Base-by-base conservation (phyloP, 129 eudicot species). In the Flaveria ramosissima region DNA sequence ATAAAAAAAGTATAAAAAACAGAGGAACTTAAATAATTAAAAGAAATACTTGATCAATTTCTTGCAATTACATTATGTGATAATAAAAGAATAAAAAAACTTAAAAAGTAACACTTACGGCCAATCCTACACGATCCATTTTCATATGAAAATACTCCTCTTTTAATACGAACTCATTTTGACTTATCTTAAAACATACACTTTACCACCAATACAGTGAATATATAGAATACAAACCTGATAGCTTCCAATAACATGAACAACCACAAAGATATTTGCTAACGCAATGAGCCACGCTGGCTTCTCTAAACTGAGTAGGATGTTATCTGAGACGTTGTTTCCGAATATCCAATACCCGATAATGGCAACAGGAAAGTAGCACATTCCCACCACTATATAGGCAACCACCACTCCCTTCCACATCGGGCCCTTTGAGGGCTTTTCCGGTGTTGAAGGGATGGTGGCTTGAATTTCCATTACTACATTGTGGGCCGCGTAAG, bases 351-450 rank as follows among this genome's bases (percentile, higher is more conserved):
- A 85, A 65, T 77, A 85, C 27, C 92, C 92, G 9, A 83, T 36
- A 14, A 85, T 55, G 17, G 92, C 85, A 73, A 88, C 89, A 0
- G 92, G 89, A 72, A 88, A 88, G 63, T 85, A 88, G 63, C 92
- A 88, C 17, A 80, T 20, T 47, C 89, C 92, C 14, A 88, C 92
- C 0, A 88, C 84, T 30, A 71, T 77, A 42, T 88, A 88, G 2
- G 92, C 92, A 39, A 88, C 84, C 19, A 85, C 17, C 1, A 88
- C 92, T 9, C 92, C 92, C 62, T 61, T 85, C 89, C 92, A 88
- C 92, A 88, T 88, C 6, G 92, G 89, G 17, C 82, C 87, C 78
- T 85, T 88, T 10, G 92, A 88, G 39, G 92, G 92, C 78, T 80
- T 85, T 79, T 88, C 89, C 0, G 92, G 92, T 2, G 89, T 77